These are phyloP conservation scores for Aureobasidium sp. DNA, from an alignment of 2,329 filamentous ascomycete genomes.

Conservation along the genomic window DNA sequence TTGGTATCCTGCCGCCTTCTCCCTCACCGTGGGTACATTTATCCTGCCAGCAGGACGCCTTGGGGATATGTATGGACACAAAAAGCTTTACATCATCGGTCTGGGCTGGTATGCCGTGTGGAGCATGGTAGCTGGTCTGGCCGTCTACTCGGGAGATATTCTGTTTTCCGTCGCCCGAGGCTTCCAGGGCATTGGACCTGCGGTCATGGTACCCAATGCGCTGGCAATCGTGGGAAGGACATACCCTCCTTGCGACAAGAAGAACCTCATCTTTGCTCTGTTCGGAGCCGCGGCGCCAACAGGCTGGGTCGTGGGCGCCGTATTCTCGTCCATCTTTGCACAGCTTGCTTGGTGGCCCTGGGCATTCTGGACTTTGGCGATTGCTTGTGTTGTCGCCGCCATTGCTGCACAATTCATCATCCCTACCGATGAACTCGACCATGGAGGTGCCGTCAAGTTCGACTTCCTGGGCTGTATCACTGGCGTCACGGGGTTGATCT, in stretches of 20 bases:
- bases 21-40: conserved; percentile 39
- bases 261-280: conserved; percentile 32
- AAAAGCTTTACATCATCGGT: conserved; percentile 34
- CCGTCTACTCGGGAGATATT: conserved; percentile 32
- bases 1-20: conserved; percentile 40
- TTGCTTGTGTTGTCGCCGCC: conserved; percentile 33
- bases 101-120: conserved; percentile 35
- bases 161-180: conserved; percentile 32
- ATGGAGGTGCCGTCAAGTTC: background rate
- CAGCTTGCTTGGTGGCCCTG: conserved; percentile 22
- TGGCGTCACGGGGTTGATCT: conserved; percentile 50
- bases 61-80: conserved; percentile 39
- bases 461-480: conserved; percentile 40
- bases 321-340: conserved; percentile 30
- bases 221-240: conserved; percentile 31
- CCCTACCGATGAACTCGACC: background rate
- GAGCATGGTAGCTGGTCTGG: conserved; percentile 28
- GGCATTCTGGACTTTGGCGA: conserved; percentile 40
- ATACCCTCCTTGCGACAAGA: conserved; percentile 17
- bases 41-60: conserved; percentile 39
- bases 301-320: conserved; percentile 30
- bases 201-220: conserved; percentile 24
- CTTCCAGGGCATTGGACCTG: background rate
- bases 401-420: conserved; percentile 34
- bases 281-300: conserved; percentile 32